phyloP scores from a whole-genome alignment of 106 monocot species.

The Allium fistulosum region DNA sequence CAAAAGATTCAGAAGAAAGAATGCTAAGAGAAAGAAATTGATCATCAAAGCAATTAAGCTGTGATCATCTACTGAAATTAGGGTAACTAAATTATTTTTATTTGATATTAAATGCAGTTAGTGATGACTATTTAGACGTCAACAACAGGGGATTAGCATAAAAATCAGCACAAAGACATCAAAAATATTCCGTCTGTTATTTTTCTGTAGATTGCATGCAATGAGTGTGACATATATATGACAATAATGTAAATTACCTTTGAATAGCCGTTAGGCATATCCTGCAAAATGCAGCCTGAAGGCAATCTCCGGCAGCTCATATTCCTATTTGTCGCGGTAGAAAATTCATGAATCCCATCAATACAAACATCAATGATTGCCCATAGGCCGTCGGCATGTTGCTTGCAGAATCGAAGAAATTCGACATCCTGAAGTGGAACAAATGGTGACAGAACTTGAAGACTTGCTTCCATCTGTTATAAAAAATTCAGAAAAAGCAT shows the following conservation, averaged over 20 bases:
- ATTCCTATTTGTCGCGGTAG: neutral
- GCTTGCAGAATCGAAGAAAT: constrained; percentile 75
- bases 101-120: too few relatives aligned
- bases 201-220: too few relatives aligned
- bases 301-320: constrained; percentile 51
- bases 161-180: too few relatives aligned
- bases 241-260: constrained; percentile 26
- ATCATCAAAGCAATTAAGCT: too few relatives aligned
- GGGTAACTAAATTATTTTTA: too few relatives aligned
- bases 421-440: constrained; percentile 45
- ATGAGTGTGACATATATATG: too few relatives aligned
- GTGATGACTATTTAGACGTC: too few relatives aligned
- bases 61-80: too few relatives aligned
- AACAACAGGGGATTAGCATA: too few relatives aligned
- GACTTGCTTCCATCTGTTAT: constrained; percentile 57
- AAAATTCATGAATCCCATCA: constrained; percentile 20
- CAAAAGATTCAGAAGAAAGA: too few relatives aligned
- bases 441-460: constrained; percentile 63
- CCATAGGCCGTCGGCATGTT: constrained; percentile 57
- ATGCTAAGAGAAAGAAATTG: too few relatives aligned
- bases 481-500: neutral
- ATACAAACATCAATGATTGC: constrained; percentile 60
- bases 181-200: too few relatives aligned
- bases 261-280: constrained; percentile 68
- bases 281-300: constrained; percentile 60